phyloP scores from a whole-genome alignment of 2,329 filamentous ascomycete species.

The Nemania diffusa region DNA sequence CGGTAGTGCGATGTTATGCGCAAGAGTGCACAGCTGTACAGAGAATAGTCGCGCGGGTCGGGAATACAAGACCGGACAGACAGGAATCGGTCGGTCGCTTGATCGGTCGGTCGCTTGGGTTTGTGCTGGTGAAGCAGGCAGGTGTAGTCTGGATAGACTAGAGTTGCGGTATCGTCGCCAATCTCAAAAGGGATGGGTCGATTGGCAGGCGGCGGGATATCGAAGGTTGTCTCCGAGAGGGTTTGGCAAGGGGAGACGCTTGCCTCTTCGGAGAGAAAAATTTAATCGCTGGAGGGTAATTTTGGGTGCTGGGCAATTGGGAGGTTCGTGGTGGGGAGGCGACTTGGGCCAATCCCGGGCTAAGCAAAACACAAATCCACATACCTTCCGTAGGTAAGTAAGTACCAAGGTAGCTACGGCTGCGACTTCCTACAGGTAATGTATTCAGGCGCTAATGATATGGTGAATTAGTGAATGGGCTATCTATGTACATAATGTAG shows the following conservation, averaged over 20 bases:
- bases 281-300: constrained; percentile 42
- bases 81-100: constrained; percentile 26
- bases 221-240: constrained; percentile 39
- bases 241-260: constrained; percentile 45
- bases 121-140: neutral
- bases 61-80: constrained; percentile 38
- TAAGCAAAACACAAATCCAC: neutral
- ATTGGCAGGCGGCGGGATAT: constrained; percentile 41
- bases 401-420: neutral
- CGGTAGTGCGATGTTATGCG: constrained; percentile 56
- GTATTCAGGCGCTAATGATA: neutral
- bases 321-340: constrained; percentile 39
- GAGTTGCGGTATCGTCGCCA: constrained; percentile 31
- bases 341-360: constrained; percentile 30
- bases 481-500: too few relatives aligned
- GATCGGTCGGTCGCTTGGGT: neutral
- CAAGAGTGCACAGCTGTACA: constrained; percentile 36
- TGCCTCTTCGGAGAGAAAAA: constrained; percentile 44
- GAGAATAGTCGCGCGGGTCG: constrained; percentile 41
- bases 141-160: constrained; percentile 11
- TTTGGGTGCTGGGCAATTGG: constrained; percentile 43
- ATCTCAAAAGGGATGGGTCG: constrained; percentile 35
- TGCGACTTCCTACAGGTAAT: neutral
- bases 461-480: too few relatives aligned
- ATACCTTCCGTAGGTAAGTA: neutral